Evolutionary conservation across 352 stramenopile genomes (phyloP).

Genomic region (Phytophthora macrochlamydospora): DNA sequence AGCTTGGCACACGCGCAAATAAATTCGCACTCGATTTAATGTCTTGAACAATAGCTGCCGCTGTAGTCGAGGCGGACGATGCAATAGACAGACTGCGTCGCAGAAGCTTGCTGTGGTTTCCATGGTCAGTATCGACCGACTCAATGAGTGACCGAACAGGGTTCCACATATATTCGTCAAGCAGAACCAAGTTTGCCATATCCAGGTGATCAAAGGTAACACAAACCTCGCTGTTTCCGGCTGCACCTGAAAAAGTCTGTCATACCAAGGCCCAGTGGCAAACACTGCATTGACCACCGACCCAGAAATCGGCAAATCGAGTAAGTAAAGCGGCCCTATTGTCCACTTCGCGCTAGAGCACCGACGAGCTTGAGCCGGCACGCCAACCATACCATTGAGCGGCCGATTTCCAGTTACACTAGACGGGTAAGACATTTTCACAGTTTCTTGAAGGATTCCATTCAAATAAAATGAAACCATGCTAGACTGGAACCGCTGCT

Average conservation of each 20-base stretch:
- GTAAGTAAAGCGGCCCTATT: constrained; percentile 65
- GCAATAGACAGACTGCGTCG: constrained; percentile 57
- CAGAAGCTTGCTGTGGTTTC: constrained; percentile 50
- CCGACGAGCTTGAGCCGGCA: constrained; percentile 55
- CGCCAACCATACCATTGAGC: constrained; percentile 61
- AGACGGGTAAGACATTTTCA: constrained; percentile 78
- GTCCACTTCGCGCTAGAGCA: constrained; percentile 52
- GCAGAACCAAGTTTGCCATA: constrained; percentile 51
- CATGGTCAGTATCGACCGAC: constrained; percentile 67
- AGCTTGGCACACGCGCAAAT: constrained; percentile 59
- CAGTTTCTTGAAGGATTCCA: constrained; percentile 63
- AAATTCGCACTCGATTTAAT: constrained; percentile 62
- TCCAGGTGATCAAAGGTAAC: constrained; percentile 56
- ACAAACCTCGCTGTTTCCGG: constrained; percentile 53
- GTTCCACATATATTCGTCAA: constrained; percentile 72
- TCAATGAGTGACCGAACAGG: constrained; percentile 70
- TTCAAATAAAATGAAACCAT: constrained; percentile 68
- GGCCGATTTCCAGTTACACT: constrained; percentile 54
- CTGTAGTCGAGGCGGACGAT: constrained; percentile 63
- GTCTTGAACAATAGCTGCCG: constrained; percentile 72
- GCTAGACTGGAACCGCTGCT: constrained; percentile 75
- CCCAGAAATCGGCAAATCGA: constrained; percentile 59
- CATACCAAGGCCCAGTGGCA: constrained; percentile 59
- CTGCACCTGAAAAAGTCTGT: constrained; percentile 58
- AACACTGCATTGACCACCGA: constrained; percentile 61